A percentile compares a stretch with the other conserved stretches of the same genome.
phyloP scores from a whole-genome alignment of 1,284 basidiomycete genomes.

The Flammula alnicola region DNA sequence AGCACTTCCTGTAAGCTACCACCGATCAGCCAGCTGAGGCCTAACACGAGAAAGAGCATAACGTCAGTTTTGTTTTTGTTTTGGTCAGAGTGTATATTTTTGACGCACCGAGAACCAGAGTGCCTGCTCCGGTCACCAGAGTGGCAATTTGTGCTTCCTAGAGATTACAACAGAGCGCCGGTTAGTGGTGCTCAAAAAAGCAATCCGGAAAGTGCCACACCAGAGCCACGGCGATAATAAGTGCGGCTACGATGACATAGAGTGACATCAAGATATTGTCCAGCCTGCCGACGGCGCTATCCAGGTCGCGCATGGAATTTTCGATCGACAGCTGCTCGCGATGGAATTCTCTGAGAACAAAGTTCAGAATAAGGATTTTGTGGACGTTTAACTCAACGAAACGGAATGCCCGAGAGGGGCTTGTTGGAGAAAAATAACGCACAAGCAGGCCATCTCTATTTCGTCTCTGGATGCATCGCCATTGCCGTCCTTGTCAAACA shows the following conservation, averaged over 20 bases:
- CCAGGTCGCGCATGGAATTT: conserved; percentile 89
- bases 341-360: conserved; percentile 67
- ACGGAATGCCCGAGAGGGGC: conserved; percentile 4
- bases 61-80: not conserved
- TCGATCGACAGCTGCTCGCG: conserved; percentile 86
- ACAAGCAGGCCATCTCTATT: conserved; percentile 70
- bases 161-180: conserved; percentile 8
- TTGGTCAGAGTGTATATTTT: not conserved
- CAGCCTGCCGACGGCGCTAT: conserved; percentile 84
- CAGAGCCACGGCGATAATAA: conserved; percentile 79
- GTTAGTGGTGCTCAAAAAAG: conserved; percentile 7
- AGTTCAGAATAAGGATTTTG: conserved; percentile 3
- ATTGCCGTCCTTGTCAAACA: conserved; percentile 88
- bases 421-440: conserved; percentile 21
- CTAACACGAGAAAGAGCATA: conserved; percentile 33
- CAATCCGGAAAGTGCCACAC: conserved; percentile 42
- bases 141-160: conserved; percentile 75
- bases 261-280: conserved; percentile 77
- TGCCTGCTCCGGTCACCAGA: conserved; percentile 81
- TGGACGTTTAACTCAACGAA: too few species aligned
- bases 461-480: conserved; percentile 61
- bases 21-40: conserved; percentile 91
- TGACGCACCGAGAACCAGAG: conserved; percentile 73
- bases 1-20: conserved; percentile 70
- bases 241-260: conserved; percentile 67